Evolutionary conservation across 2,329 filamentous ascomycete genomes (phyloP).

Genomic region (Fonsecaea pedrosoi): DNA sequence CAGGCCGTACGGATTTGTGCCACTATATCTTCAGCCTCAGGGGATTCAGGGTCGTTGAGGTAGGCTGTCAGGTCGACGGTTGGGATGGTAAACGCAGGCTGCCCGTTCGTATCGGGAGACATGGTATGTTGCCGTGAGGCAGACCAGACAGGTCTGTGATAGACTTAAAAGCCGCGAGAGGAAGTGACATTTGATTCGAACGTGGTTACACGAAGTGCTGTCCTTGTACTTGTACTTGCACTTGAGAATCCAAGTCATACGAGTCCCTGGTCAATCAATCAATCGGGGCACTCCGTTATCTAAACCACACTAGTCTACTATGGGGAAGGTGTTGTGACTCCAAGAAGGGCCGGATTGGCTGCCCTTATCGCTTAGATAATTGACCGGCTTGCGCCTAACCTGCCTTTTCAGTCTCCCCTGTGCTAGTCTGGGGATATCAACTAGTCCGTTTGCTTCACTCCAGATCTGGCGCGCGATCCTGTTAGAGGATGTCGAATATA

Average conservation of each 20-base stretch:
- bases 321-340: neutral
- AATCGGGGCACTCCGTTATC: neutral
- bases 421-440: neutral
- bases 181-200: neutral
- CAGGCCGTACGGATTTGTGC: constrained; percentile 53
- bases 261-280: neutral
- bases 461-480: too few species aligned
- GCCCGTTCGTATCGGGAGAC: neutral
- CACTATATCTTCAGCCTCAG: constrained; percentile 39
- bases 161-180: neutral
- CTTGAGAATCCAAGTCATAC: neutral
- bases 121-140: neutral
- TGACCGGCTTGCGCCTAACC: neutral
- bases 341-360: neutral
- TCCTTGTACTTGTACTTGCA: too few species aligned
- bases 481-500: too few species aligned
- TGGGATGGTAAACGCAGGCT: constrained; percentile 26
- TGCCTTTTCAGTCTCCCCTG: neutral
- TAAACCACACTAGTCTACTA: neutral
- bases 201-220: neutral
- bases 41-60: constrained; percentile 30
- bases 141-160: neutral
- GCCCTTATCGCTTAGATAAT: neutral
- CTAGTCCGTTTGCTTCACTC: neutral
- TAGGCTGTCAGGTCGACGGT: constrained; percentile 38